Percentiles rank a stretch among this genome's conserved stretches.
These are phyloP conservation scores for Candida sphagnicola DNA, from an alignment of 805 yeast species.

Conservation along the genomic window DNA sequence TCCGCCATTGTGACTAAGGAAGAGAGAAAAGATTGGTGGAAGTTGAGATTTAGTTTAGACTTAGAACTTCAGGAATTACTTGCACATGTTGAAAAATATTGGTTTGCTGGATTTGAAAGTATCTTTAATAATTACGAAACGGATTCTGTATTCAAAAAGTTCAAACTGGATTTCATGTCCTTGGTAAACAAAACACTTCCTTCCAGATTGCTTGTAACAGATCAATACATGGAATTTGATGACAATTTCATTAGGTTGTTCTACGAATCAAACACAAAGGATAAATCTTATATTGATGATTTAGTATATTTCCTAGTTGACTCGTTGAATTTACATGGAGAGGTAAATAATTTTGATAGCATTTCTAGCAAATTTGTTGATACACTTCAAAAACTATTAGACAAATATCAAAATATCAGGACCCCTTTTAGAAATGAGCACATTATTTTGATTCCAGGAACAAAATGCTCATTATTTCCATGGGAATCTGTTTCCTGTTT, in stretches of 20 bases:
- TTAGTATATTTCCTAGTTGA: slow-evolving; percentile 61
- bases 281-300: slow-evolving; percentile 50
- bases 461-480: slow-evolving; percentile 66
- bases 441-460: slow-evolving; percentile 65
- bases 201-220: slow-evolving; percentile 5
- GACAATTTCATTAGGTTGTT: slow-evolving; percentile 18
- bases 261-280: slow-evolving; percentile 11
- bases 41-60: slow-evolving; percentile 59
- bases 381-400: slow-evolving; percentile 47
- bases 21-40: slow-evolving; percentile 78
- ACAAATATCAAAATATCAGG: slow-evolving; percentile 13
- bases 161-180: slow-evolving; percentile 14
- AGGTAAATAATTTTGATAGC: slow-evolving; percentile 60
- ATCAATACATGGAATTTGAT: slow-evolving; percentile 11
- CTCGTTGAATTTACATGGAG: slow-evolving; percentile 58
- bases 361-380: slow-evolving; percentile 48
- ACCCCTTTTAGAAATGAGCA: slow-evolving; percentile 36
- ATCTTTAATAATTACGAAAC: slow-evolving; percentile 43
- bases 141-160: slow-evolving; percentile 16
- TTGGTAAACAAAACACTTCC: slow-evolving; percentile 13
- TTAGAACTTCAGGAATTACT: slow-evolving; percentile 49
- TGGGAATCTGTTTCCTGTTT: slow-evolving; percentile 82
- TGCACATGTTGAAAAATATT: slow-evolving; percentile 51
- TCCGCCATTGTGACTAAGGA: slow-evolving; percentile 50
- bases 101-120: slow-evolving; percentile 79